Percentiles rank a stretch among this genome's conserved stretches.
These are phyloP conservation scores for Alternaria sp. DNA, from an alignment of 2,329 filamentous ascomycete genomes.

Conservation along the genomic window DNA sequence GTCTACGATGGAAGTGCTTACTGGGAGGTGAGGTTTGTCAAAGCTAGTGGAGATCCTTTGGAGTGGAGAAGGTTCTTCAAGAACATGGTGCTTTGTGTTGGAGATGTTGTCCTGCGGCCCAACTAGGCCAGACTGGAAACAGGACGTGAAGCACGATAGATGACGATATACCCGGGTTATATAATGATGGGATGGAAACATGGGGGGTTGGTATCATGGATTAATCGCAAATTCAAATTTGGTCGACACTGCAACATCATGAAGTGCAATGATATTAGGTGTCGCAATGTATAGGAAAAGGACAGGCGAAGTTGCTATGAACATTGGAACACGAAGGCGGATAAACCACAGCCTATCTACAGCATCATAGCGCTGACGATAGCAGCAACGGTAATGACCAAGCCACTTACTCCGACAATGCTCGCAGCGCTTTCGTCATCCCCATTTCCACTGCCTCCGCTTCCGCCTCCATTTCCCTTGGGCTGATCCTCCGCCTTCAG, in stretches of 20 bases:
- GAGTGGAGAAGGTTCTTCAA: slow-evolving; percentile 99
- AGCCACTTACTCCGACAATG: neutral
- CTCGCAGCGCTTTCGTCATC: neutral
- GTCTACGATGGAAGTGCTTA: slow-evolving; percentile 69
- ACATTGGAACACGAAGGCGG: neutral
- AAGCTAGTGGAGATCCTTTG: slow-evolving; percentile 92
- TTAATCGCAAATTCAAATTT: neutral
- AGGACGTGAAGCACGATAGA: neutral
- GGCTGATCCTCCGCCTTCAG: slow-evolving; percentile 28
- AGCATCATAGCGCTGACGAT: slow-evolving; percentile 6
- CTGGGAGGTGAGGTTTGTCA: slow-evolving; percentile 84
- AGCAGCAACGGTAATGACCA: slow-evolving; percentile 2
- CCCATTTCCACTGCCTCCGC: neutral
- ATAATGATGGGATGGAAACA: neutral
- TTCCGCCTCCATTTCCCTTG: neutral
- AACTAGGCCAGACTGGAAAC: slow-evolving; percentile 12
- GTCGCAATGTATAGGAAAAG: neutral
- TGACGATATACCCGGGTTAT: neutral
- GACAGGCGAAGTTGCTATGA: neutral
- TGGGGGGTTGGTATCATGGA: neutral
- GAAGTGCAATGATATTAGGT: neutral
- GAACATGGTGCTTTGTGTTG: slow-evolving; percentile 85
- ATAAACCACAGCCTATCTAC: neutral
- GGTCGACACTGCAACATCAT: neutral
- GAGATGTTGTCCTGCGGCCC: slow-evolving; percentile 73